Evolutionary conservation across 768 basidiomycete species (phyloP), one percentile per base, ranked within the genome.

Genomic region (Phylloporus sp.): DNA sequence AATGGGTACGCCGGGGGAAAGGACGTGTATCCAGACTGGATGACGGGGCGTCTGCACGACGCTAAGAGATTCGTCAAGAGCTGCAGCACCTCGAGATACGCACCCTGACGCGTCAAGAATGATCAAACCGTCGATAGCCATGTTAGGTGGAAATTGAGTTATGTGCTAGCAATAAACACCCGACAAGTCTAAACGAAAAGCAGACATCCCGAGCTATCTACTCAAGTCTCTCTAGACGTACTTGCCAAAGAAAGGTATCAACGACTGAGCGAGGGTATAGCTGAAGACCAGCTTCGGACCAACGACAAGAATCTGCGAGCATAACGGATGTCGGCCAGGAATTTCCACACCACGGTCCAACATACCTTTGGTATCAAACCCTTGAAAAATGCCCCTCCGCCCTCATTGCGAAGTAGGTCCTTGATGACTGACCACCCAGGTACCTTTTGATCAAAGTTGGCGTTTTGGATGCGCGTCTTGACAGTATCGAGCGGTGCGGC

Each of bases 241-340:
- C 66, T 90, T 81, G 34, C 84, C 79, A 69, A 94, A 96, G 58
- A 85, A 71, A 37, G 94, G 94, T 73, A 98, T 97, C 67, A 98
- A 75, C 15, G 86, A 88, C 69, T 98, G 95, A 10, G 95, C 95
- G 4, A 97, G 79, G 39, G 95, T 98, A 73, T 95, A 97, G 59
- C 90, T 92, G 79, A 98, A 98, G 58, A 98, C 91, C 28, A 98
- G 82, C 72, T 98, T 97, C 32, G 95, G 95, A 42, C 93, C 94
- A 29, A 98, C 93, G 51, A 97, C 92, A 37, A 97, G 76, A 57
- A 95, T 88, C 90, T 94, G 24, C 38, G 28, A 33, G 18, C 4
- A 17, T 8, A 8, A 9, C 3, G 61, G 61, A n/a, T n/a, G 49
- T 50, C 20, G 53, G 47, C 13, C 14, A 21, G 15, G 31, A 36